Evolutionary conservation across 2,329 filamentous ascomycete genomes (phyloP), one percentile per base, ranked within the genome.

Genomic region (Cercospora sesami): DNA sequence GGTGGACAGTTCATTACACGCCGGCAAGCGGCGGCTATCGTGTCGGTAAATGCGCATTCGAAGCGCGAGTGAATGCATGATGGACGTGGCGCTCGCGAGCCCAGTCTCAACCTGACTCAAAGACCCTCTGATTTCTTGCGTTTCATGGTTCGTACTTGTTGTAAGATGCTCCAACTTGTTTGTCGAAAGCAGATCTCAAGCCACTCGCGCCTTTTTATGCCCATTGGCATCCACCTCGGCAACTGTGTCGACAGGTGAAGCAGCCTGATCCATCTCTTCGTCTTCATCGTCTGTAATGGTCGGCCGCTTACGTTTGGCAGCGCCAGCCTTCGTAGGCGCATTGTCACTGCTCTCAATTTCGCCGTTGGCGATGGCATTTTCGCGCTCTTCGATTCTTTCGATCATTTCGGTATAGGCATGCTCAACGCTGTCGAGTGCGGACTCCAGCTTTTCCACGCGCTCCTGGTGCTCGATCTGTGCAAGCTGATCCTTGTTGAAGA

Each of bases 401-500:
- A 94, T 79, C 48, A 93, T 81, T 63, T 87, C 84, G n/a, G 86
- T 86, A 78, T 93, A 94, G 72, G 93, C 91, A 61, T 88, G 85
- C 74, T 91, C 87, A 16, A 94, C 90, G 59, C 86, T 86, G 16
- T 84, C 82, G 23, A 93, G 81, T 0, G 90, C 90, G 72, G 90
- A 86, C 60, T 91, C 86, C 3, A 96, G 82, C 82, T 90, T 92
- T 66, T 91, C 86, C 7, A 91, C 86, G 39, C 91, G 85, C 78
- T 94, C 91, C 0, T 81, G 78, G 5, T 83, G 81, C 64, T 92
- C 90, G 48, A 94, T 80, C 78, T 94, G 89, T 42, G 86, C 85
- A 12, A 96, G 83, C 2, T 86, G 80, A 73, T 94, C 90, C 66
- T 85, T 86, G 75, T 95, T 94, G 74, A 93, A 90, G 55, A 86